Evolutionary conservation across 208 protist genomes (phyloP).

Genomic region (Leishmania braziliensis): DNA sequence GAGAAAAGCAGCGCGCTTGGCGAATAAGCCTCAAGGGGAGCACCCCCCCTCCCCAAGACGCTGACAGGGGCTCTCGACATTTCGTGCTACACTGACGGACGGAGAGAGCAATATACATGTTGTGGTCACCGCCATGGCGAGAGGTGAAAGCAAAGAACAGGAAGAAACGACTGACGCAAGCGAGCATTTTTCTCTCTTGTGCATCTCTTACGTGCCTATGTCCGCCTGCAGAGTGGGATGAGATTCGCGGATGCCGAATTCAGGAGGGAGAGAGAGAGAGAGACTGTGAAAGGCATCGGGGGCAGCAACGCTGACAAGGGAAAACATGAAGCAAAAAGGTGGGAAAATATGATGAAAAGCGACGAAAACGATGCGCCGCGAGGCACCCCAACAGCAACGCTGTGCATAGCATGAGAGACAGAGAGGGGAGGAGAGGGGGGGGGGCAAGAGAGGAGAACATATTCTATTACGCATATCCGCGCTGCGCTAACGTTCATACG

Average conservation of each 20-base stretch:
- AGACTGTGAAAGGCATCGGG: not conserved
- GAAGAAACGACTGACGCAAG: not conserved
- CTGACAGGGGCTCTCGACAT: no score
- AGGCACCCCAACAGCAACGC: not conserved
- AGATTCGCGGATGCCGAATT: not conserved
- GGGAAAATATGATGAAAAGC: not conserved
- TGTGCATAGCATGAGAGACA: not conserved
- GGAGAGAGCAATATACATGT: not conserved
- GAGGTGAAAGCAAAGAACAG: not conserved
- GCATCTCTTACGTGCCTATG: not conserved
- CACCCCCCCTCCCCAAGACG: no score
- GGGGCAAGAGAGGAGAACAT: no score
- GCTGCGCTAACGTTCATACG: not conserved
- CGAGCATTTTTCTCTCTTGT: not conserved
- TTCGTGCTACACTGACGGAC: no score
- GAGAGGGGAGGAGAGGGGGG: not conserved
- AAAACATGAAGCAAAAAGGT: not conserved
- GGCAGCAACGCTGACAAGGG: not conserved
- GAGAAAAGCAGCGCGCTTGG: no score
- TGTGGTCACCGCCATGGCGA: not conserved
- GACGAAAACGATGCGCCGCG: not conserved
- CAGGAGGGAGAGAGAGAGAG: not conserved
- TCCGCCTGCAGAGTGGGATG: not conserved
- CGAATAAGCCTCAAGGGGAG: no score
- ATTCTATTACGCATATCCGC: not conserved